These are phyloP conservation scores for Passalora sequoiae DNA, from an alignment of 2,329 filamentous ascomycete species.

Conservation along the genomic window DNA sequence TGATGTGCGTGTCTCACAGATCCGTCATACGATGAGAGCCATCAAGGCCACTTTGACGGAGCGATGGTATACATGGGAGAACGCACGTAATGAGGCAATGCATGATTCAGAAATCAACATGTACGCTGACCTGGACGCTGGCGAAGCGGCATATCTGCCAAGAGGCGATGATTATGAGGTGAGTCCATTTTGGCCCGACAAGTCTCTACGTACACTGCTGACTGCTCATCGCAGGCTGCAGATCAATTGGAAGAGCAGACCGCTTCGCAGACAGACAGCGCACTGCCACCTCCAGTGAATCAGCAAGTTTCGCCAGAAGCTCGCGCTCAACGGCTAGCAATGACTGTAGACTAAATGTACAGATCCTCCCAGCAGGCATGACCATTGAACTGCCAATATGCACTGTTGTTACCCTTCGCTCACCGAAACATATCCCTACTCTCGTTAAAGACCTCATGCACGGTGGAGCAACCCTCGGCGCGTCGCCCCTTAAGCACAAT, in stretches of 20 bases:
- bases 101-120: conserved; percentile 63
- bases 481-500: too few species aligned
- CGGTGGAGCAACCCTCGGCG: too few species aligned
- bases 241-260: not conserved
- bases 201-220: not conserved
- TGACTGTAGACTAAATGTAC: too few species aligned
- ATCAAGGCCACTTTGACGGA: conserved; percentile 86
- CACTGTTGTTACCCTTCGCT: too few species aligned
- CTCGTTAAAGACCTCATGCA: too few species aligned
- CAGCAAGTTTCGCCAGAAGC: too few species aligned
- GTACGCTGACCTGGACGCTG: conserved; percentile 33
- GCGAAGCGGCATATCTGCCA: conserved; percentile 29
- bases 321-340: too few species aligned
- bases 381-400: too few species aligned
- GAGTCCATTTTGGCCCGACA: not conserved
- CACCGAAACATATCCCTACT: too few species aligned
- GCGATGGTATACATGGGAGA: conserved; percentile 81
- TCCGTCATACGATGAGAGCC: conserved; percentile 68
- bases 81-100: conserved; percentile 62
- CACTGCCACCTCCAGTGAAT: not conserved
- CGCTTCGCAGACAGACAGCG: not conserved
- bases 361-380: too few species aligned
- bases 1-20: conserved; percentile 45
- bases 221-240: not conserved
- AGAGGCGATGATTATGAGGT: conserved; percentile 8